Conservation (phyloP, 495 filamentous ascomycete genomes). For the Trichoderma orchidacearum region DNA sequence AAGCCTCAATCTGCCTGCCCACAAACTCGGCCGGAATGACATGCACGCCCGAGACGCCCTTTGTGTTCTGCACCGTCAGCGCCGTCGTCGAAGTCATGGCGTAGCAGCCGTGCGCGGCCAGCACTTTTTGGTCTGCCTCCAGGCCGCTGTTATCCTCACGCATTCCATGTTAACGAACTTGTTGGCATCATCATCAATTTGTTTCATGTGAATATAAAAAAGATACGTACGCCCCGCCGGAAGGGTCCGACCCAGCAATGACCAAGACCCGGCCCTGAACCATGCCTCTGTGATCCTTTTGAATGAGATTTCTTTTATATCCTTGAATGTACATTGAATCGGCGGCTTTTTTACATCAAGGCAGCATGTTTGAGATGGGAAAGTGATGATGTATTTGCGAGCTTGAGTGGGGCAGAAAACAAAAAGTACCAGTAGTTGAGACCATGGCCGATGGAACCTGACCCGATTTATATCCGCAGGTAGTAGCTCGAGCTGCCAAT, state of each 20-base stretch:
- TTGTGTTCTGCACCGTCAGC: conserved; percentile 87
- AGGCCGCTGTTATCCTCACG: conserved; percentile 69
- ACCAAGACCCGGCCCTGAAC: conserved; percentile 48
- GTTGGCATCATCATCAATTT: not conserved
- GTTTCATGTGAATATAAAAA: not conserved
- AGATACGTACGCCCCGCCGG: conserved; percentile 67
- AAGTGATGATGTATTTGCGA: too few relatives aligned
- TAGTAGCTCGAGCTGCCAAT: too few relatives aligned
- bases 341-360: too few relatives aligned
- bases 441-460: too few relatives aligned
- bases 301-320: too few relatives aligned
- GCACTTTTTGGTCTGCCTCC: conserved; percentile 91
- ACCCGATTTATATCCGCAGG: too few relatives aligned
- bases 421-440: too few relatives aligned
- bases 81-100: conserved; percentile 95
- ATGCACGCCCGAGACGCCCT: conserved; percentile 71
- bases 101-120: conserved; percentile 83
- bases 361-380: too few relatives aligned
- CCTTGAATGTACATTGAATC: too few relatives aligned
- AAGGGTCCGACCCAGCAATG: conserved; percentile 78
- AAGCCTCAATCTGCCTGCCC: conserved; percentile 69
- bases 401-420: too few relatives aligned
- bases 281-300: too few relatives aligned
- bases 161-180: too few relatives aligned
- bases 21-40: conserved; percentile 67